Evolutionary conservation across 305 asterid species (phyloP).

Genomic region (Fraxinus sp.): DNA sequence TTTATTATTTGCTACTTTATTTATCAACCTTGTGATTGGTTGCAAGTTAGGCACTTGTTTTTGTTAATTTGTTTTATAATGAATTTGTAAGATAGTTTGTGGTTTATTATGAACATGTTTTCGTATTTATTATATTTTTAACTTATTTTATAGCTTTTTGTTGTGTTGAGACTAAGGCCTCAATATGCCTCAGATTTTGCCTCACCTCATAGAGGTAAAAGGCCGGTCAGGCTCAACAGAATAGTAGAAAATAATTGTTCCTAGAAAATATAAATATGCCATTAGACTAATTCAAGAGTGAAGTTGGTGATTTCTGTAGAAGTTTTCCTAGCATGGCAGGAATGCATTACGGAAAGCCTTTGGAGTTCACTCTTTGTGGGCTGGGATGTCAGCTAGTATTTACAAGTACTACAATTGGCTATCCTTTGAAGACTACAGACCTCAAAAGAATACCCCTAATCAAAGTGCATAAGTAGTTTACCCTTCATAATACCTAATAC

Average conservation of each 20-base stretch:
- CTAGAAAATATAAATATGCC: background rate
- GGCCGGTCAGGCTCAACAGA: background rate
- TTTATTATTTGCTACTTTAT: background rate
- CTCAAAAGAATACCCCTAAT: background rate
- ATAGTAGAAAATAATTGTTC: background rate
- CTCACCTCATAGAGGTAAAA: background rate
- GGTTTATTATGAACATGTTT: background rate
- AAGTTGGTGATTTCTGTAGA: background rate
- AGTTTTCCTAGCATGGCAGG: background rate
- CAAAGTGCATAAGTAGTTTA: background rate
- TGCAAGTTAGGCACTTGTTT: background rate
- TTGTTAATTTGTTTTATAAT: background rate
- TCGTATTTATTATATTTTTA: too few relatives aligned
- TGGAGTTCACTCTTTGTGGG: background rate
- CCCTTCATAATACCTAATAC: background rate
- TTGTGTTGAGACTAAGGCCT: background rate
- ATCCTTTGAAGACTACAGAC: background rate
- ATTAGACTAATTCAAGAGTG: background rate
- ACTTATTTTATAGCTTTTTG: background rate
- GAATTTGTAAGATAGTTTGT: background rate
- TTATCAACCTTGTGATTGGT: background rate
- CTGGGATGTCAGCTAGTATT: background rate
- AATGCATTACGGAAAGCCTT: background rate
- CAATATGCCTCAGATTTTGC: background rate
- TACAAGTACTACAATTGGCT: background rate